Base-by-base conservation (phyloP, 2,329 filamentous ascomycete species). In the Ilyonectria destructans region DNA sequence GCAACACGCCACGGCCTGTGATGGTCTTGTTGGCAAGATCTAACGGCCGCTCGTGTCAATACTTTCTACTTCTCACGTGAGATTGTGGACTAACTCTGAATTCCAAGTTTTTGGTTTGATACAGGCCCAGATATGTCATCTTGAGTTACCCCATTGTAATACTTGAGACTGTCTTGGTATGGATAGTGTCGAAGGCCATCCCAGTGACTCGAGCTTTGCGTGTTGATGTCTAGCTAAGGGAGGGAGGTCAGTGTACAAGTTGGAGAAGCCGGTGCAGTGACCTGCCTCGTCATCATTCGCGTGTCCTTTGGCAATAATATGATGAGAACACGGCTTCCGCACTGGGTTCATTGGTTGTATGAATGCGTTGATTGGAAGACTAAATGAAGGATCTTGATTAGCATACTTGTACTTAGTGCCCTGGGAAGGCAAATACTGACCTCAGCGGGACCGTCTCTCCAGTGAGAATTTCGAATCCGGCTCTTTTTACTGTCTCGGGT, bases 181-280 rank as follows among this genome's bases (percentile, higher is more conserved):
- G 46, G 46, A 21, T 52, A 52, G 31, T 61, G 58, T 7, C 58
- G 46, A n/a, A 17, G 58, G 15, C 58, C 58, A 52, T 61, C 58
- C 58, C 58, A 61, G 12, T 61, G 48, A 13, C 48, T 61, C 12
- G 33, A 35, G 8, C 33, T 5, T 35, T 61, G 48, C 4, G 58
- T 61, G 26, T 61, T 61, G 5, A 61, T 43, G 12, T 61, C 48
- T 0, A 61, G 21, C 58, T 61, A 17, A 8, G 33, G 33, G 2
- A 8, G 5, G 12, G 8, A 35, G 12, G 2, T 35, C 33, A 35
- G 12, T 35, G 12, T 35, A 2, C 33, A 35, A 35, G 6, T 6
- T 35, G 33, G 8, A 8, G 6, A 35, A 9, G 12, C 12, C 33
- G 12, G 6, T 9, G 12, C 6, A 35, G 1, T 35, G 12, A 35